Conservation (phyloP, 371 early-diverging fungal genomes). For the Aphelidium insulamus region DNA sequence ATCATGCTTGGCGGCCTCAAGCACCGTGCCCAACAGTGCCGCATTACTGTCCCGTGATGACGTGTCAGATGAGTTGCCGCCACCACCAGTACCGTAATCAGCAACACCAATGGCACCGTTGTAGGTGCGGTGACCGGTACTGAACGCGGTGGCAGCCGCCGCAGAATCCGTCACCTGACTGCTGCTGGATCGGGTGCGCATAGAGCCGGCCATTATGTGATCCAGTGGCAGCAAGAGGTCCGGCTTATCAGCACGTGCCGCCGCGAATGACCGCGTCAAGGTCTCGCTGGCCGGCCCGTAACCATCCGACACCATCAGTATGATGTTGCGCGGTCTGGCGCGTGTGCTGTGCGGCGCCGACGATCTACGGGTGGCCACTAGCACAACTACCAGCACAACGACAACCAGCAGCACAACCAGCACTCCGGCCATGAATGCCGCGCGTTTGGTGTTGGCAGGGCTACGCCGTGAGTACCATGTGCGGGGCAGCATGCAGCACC, state of each 20-base stretch:
- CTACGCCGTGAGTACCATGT: too few relatives aligned
- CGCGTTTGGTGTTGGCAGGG: too few relatives aligned
- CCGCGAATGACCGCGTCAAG: constrained; percentile 52
- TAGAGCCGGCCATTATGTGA: constrained; percentile 56
- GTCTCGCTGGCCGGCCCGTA: constrained; percentile 87
- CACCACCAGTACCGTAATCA: neutral
- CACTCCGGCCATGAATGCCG: too few relatives aligned
- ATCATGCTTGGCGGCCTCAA: constrained; percentile 68
- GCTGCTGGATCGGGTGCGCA: constrained; percentile 56
- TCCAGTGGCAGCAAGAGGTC: constrained; percentile 39
- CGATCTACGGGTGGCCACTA: neutral
- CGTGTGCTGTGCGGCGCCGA: constrained; percentile 1
- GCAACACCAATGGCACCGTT: constrained; percentile 58
- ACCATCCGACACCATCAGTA: constrained; percentile 82
- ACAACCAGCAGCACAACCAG: too few relatives aligned
- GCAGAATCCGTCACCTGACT: constrained; percentile 82
- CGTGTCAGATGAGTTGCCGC: constrained; percentile 1
- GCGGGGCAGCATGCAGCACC: too few relatives aligned
- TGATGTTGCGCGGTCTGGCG: constrained; percentile 51
- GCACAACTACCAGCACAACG: too few relatives aligned
- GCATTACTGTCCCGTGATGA: constrained; percentile 10
- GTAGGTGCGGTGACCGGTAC: constrained; percentile 60
- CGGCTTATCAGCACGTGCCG: constrained; percentile 22
- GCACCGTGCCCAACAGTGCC: constrained; percentile 65
- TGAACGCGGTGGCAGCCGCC: constrained; percentile 84